Evolutionary conservation across 2,329 filamentous ascomycete genomes (phyloP).

Genomic region (Botryotinia globosa): DNA sequence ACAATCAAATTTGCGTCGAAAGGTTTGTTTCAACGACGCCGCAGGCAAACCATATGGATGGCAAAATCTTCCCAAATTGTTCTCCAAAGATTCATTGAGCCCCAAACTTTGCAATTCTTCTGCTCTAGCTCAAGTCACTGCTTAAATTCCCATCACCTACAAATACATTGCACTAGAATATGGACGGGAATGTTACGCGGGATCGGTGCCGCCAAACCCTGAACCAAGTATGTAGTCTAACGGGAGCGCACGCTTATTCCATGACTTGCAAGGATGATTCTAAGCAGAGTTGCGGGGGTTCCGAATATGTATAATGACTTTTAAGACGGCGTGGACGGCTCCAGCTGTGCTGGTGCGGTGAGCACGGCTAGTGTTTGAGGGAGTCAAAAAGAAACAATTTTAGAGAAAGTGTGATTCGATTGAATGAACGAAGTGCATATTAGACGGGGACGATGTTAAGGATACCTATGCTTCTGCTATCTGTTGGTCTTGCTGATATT

Average conservation of each 20-base stretch:
- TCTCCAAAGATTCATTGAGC: conserved; percentile 39
- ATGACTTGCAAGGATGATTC: conserved; percentile 23
- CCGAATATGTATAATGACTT: conserved; percentile 41
- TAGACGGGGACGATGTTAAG: not conserved
- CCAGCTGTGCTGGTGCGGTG: conserved; percentile 21
- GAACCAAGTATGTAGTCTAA: conserved; percentile 20
- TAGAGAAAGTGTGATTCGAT: not conserved
- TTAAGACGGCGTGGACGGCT: conserved; percentile 29
- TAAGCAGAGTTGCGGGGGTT: conserved; percentile 37
- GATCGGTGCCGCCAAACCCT: conserved; percentile 27
- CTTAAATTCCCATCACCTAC: conserved; percentile 34
- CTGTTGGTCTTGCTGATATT: not conserved
- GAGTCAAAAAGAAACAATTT: not conserved
- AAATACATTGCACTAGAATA: conserved; percentile 39
- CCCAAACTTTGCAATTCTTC: conserved; percentile 40
- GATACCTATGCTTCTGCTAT: not conserved
- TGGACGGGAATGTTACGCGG: conserved; percentile 40
- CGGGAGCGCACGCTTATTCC: conserved; percentile 26
- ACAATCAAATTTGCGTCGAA: conserved; percentile 36
- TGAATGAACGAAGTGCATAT: not conserved
- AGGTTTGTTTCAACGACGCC: conserved; percentile 37
- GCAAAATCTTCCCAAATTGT: conserved; percentile 38
- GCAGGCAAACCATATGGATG: conserved; percentile 27
- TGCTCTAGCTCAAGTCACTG: conserved; percentile 35
- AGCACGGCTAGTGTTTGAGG: conserved; percentile 1